phyloP scores from a whole-genome alignment of 2,329 filamentous ascomycete species.

The Microsporum canis region DNA sequence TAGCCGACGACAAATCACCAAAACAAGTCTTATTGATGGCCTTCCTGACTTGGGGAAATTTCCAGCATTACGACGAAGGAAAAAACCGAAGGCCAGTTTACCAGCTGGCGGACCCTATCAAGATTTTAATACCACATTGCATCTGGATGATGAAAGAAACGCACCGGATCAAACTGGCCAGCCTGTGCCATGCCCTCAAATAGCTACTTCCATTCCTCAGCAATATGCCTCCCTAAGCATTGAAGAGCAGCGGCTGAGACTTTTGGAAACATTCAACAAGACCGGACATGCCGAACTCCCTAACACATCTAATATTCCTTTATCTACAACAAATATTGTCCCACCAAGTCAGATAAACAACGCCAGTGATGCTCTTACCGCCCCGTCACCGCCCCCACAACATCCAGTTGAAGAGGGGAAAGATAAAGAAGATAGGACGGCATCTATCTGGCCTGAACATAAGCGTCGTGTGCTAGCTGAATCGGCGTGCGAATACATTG shows the following conservation, averaged over 20 bases:
- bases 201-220: neutral
- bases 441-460: constrained; percentile 38
- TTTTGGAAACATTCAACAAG: neutral
- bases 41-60: constrained; percentile 13
- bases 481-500: constrained; percentile 40
- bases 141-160: neutral
- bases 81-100: neutral
- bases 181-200: neutral
- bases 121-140: neutral
- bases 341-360: neutral
- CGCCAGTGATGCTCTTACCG: neutral
- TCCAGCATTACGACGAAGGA: constrained; percentile 11
- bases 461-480: constrained; percentile 41
- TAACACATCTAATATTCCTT: neutral
- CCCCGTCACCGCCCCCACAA: neutral
- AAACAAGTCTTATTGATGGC: neutral
- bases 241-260: constrained; percentile 1
- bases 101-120: neutral
- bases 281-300: neutral
- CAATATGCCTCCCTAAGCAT: neutral
- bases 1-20: neutral
- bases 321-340: neutral
- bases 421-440: too few species aligned
- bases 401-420: constrained; percentile 18
- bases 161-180: neutral